phyloP scores from a whole-genome alignment of 345 rosid genomes.

The Ailanthus altissimus region DNA sequence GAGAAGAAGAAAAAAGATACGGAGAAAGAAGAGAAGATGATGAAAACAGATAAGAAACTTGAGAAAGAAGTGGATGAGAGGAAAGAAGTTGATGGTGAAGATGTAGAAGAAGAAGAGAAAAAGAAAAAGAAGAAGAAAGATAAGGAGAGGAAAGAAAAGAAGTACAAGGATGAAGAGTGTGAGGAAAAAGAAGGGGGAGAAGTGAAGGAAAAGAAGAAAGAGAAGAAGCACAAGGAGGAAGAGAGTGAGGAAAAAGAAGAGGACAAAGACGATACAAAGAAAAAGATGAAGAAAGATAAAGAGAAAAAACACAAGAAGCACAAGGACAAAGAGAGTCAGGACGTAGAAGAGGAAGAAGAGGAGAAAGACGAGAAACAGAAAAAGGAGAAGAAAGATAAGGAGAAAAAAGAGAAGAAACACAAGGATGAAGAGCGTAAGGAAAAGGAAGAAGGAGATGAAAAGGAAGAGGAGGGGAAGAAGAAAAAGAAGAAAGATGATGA shows the following conservation, averaged over 20 bases:
- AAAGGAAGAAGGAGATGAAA: not conserved
- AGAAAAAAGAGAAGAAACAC: not conserved
- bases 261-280: conserved; percentile 17
- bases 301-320: not conserved
- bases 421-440: not conserved
- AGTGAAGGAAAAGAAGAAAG: conserved; percentile 7
- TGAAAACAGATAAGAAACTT: not conserved
- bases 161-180: not conserved
- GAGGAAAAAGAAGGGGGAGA: not conserved
- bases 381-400: not conserved
- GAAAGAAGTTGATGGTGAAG: not conserved
- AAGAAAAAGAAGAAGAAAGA: not conserved
- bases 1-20: conserved; percentile 11
- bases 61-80: not conserved
- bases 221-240: conserved; percentile 11
- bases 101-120: not conserved
- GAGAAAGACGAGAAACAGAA: conserved; percentile 10
- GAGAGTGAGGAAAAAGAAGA: not conserved
- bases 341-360: conserved; percentile 11
- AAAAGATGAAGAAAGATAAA: not conserved
- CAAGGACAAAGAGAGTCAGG: not conserved
- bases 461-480: conserved; percentile 3
- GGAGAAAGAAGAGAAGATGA: not conserved
- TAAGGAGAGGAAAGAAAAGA: conserved; percentile 8
- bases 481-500: conserved; percentile 12